Evolutionary conservation across 2,329 filamentous ascomycete genomes (phyloP).

Genomic region (Ceratocystis harringtonii): DNA sequence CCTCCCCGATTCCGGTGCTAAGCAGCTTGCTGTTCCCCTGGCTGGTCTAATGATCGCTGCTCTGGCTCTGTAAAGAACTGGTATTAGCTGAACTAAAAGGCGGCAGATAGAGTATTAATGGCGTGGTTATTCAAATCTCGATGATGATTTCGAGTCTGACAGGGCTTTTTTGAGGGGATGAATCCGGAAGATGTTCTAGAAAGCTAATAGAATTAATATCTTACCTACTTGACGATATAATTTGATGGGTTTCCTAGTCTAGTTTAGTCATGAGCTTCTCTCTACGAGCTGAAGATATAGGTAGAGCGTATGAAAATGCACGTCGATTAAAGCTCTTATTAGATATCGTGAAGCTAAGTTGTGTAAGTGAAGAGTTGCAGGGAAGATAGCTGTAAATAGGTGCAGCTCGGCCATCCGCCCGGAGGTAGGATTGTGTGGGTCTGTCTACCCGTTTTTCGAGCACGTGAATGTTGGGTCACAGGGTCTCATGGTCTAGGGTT

Average conservation of each 20-base stretch:
- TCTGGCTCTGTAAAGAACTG: neutral
- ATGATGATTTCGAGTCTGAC: neutral
- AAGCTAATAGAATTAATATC: neutral
- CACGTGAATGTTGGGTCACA: neutral
- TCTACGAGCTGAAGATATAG: neutral
- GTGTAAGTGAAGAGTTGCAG: neutral
- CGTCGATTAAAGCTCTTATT: no score
- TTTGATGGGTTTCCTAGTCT: neutral
- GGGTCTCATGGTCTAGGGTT: neutral
- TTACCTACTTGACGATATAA: neutral
- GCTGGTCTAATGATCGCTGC: neutral
- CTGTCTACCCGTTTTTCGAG: no score
- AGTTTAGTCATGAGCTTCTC: no score
- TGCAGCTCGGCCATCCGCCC: neutral
- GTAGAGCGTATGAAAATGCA: neutral
- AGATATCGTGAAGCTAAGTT: neutral
- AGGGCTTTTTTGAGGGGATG: neutral
- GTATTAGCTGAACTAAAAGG: neutral
- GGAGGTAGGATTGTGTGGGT: neutral
- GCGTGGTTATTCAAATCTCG: neutral
- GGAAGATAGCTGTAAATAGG: neutral
- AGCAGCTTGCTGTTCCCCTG: neutral
- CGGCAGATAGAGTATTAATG: neutral
- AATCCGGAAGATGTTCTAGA: neutral
- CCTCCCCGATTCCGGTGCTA: neutral